Base-by-base conservation (phyloP, 768 basidiomycete genomes). In the Termitomyces bulborhizus region DNA sequence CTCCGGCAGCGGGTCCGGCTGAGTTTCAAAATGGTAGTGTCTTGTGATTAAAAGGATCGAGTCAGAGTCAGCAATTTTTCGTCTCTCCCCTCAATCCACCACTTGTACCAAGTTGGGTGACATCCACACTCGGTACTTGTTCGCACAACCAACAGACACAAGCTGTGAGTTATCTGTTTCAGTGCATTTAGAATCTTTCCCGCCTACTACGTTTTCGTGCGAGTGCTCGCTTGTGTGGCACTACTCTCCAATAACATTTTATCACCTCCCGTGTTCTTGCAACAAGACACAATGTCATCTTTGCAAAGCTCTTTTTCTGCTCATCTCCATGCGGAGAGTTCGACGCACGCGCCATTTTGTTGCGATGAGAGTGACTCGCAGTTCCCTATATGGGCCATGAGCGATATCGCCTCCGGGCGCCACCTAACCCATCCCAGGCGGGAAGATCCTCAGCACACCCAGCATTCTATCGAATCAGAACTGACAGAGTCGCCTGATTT, bases 401-500 rank as follows among this genome's bases (percentile, higher is more conserved):
- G 54, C 36, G 52, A 54, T 39, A 44, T 37, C 18, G 29, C 54
- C 49, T 18, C 11, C 4, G 48, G 37, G 48, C 48, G 24, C 16
- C 48, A 50, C 27, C 16, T 26, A 27, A n/a, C 36, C 16, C 15
- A 39, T 29, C n/a, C 3, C 6, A n/a, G 16, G 37, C 49, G 49
- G 49, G 49, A 39, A n/a, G 49, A 29, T 4, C 2, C 37, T 6
- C 6, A n/a, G 26, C 49, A 21, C 21, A 21, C 26, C 51, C 58
- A 57, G 31, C 32, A 42, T 58, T 56, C 55, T 46, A 45, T 60
- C 9, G 60, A 79, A 63, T 66, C 71, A 69, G 70, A 75, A 71
- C 85, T 86, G 68, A 83, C 79, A 42, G 65, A 62, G 68, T 71
- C 70, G 63, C 68, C 68, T 69, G 72, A 73, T 78, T 77, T 69